A percentile compares a stretch with the other conserved stretches of the same genome.
These are phyloP conservation scores for Wallacemonas rigidus DNA, from an alignment of 208 protist genomes.

Conservation along the genomic window DNA sequence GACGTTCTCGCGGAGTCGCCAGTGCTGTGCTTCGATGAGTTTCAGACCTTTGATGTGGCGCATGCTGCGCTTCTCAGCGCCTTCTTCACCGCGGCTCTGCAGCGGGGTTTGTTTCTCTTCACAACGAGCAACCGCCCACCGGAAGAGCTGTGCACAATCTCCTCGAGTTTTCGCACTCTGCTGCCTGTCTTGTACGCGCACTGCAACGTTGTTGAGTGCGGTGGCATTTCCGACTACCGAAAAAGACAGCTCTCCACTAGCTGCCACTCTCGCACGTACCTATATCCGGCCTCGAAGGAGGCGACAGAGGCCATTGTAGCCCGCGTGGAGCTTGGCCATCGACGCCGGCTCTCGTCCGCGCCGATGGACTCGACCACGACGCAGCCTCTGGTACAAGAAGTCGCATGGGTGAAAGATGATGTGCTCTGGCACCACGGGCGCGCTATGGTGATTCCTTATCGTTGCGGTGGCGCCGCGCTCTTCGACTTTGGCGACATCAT, in stretches of 20 bases:
- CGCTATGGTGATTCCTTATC: conserved; percentile 60
- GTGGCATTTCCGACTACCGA: conserved; percentile 61
- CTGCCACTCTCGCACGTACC: conserved; percentile 55
- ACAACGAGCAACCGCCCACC: conserved; percentile 89
- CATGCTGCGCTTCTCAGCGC: conserved; percentile 77
- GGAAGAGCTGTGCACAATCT: conserved; percentile 69
- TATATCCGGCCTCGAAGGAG: conserved; percentile 61
- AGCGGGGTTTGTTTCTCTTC: conserved; percentile 72
- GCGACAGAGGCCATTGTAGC: conserved; percentile 48
- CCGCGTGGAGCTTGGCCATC: conserved; percentile 57
- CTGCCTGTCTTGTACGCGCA: conserved; percentile 57
- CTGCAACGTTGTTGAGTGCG: conserved; percentile 72
- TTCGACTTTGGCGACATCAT: conserved; percentile 88
- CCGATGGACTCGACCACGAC: neutral
- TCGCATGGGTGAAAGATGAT: conserved; percentile 48
- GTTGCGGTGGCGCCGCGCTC: conserved; percentile 67
- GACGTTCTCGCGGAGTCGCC: conserved; percentile 71
- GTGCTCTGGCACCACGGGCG: conserved; percentile 72
- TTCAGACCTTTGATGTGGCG: conserved; percentile 91
- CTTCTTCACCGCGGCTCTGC: conserved; percentile 82
- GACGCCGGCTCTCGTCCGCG: neutral
- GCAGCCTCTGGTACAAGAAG: neutral
- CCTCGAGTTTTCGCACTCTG: conserved; percentile 66
- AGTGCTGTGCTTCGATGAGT: conserved; percentile 93
- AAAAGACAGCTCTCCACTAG: conserved; percentile 31